Conservation (phyloP, 495 filamentous ascomycete genomes). For the Podospora comata region DNA sequence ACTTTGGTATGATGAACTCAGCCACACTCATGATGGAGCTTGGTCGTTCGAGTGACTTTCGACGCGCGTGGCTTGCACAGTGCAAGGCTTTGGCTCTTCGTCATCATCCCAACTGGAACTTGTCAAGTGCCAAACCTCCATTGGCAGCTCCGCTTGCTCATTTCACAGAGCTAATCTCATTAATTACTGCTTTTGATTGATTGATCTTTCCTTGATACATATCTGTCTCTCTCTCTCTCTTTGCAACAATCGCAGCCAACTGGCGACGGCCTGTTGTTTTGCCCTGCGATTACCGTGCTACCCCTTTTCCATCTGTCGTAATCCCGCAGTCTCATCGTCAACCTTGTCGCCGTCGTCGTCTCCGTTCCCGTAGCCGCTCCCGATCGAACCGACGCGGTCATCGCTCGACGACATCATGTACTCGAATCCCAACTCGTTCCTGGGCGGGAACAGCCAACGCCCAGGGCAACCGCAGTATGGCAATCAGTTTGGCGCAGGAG, state of each 20-base stretch:
- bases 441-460: constrained; percentile 73
- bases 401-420: constrained; percentile 58
- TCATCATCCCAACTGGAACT: neutral
- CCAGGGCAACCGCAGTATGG: constrained; percentile 66
- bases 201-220: neutral
- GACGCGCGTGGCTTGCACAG: neutral
- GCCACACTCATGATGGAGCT: neutral
- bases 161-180: neutral
- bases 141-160: neutral
- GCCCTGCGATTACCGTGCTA: neutral
- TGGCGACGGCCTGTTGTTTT: neutral
- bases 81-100: neutral
- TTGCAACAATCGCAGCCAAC: neutral
- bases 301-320: neutral
- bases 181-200: neutral
- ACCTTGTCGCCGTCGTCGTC: constrained; percentile 5
- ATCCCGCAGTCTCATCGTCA: neutral
- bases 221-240: neutral
- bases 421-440: constrained; percentile 79
- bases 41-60: neutral
- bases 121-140: neutral
- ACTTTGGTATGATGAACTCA: neutral
- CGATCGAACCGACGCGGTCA: constrained; percentile 9
- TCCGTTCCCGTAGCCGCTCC: constrained; percentile 7
- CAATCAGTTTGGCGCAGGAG: constrained; percentile 46